phyloP scores from a whole-genome alignment of 2,329 filamentous ascomycete species.

The Ophiocordyceps australis region DNA sequence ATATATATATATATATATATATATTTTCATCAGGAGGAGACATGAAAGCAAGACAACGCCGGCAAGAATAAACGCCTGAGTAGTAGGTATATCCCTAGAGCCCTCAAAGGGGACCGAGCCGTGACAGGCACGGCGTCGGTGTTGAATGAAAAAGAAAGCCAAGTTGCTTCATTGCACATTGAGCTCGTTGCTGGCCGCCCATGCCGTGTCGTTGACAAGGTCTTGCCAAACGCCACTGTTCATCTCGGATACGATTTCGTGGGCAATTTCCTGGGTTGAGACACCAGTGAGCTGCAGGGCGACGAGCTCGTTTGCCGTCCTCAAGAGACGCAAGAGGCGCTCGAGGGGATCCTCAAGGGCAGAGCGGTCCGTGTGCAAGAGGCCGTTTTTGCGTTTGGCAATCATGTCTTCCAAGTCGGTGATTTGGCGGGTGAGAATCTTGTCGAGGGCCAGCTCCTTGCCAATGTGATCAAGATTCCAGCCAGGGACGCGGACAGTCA shows the following conservation, averaged over 20 bases:
- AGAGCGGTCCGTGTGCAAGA: constrained; percentile 4
- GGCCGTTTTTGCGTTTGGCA: constrained; percentile 9
- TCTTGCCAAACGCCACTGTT: constrained; percentile 6
- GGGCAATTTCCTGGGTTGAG: constrained; percentile 7
- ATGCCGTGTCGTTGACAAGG: constrained; percentile 3
- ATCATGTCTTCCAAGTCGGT: constrained; percentile 11
- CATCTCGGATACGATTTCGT: constrained; percentile 5
- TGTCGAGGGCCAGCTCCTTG: constrained; percentile 14
- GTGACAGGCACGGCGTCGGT: too few species aligned
- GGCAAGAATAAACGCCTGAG: too few species aligned
- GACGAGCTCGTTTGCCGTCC: constrained; percentile 11
- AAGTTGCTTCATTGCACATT: background rate
- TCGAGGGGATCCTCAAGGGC: constrained; percentile 12
- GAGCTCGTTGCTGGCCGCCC: too few species aligned
- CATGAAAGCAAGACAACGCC: too few species aligned
- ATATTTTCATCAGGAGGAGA: too few species aligned
- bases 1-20: too few species aligned
- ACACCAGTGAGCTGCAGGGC: constrained; percentile 10
- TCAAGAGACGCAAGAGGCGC: constrained; percentile 12
- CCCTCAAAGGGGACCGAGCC: too few species aligned
- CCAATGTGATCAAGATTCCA: constrained; percentile 22
- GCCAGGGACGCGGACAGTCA: constrained; percentile 23
- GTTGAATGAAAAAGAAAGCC: too few species aligned
- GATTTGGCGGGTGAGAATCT: constrained; percentile 11
- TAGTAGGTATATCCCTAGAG: too few species aligned